These are phyloP conservation scores for Ilyonectria robusta DNA, from an alignment of 2,329 filamentous ascomycete species.

Conservation along the genomic window DNA sequence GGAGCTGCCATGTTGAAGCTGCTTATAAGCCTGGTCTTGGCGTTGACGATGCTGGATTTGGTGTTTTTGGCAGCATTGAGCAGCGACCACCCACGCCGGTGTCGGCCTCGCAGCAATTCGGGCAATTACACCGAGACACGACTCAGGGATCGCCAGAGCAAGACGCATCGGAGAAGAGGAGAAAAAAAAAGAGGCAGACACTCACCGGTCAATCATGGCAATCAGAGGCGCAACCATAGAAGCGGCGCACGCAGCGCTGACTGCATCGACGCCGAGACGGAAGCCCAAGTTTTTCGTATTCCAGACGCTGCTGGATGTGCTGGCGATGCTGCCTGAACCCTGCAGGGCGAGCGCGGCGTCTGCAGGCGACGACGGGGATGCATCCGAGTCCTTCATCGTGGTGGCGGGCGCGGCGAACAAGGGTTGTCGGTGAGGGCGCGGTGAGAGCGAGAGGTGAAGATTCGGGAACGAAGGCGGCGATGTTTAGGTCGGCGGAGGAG, in stretches of 20 bases:
- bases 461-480: not conserved
- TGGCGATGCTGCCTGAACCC: constrained; percentile 22
- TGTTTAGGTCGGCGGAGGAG: constrained; percentile 9
- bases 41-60: not conserved
- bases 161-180: not conserved
- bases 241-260: constrained; percentile 80
- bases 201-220: constrained; percentile 87
- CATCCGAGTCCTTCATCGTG: constrained; percentile 25
- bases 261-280: constrained; percentile 77
- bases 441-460: not conserved
- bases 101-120: constrained; percentile 19
- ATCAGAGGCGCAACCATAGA: constrained; percentile 86
- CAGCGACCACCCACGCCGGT: not conserved
- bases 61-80: not conserved
- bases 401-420: not conserved
- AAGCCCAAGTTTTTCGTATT: constrained; percentile 81
- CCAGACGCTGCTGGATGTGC: constrained; percentile 62
- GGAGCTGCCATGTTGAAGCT: not conserved
- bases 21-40: not conserved
- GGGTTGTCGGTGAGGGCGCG: not conserved
- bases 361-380: constrained; percentile 24
- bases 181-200: not conserved
- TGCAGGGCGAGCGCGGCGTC: constrained; percentile 37
- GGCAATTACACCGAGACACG: constrained; percentile 15
- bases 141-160: constrained; percentile 13